Percentiles rank a stretch among this genome's conserved stretches.
These are phyloP conservation scores for Hemileccinum impolitum DNA, from an alignment of 768 basidiomycete species.

Conservation along the genomic window DNA sequence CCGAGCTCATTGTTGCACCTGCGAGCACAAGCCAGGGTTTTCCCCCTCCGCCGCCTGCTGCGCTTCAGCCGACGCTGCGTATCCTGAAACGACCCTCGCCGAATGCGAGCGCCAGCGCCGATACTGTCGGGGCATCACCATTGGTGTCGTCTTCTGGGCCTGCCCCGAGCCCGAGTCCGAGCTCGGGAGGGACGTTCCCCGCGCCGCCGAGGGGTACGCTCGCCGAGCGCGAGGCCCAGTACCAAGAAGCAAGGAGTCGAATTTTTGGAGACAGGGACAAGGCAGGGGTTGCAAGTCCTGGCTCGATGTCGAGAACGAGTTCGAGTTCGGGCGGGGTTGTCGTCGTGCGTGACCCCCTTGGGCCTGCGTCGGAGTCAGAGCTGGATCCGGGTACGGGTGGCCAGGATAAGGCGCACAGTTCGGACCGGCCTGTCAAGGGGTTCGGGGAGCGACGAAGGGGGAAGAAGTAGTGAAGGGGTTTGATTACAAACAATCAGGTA, in stretches of 20 bases:
- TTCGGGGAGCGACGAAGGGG: slow-evolving; percentile 25
- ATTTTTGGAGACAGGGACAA: slow-evolving; percentile 52
- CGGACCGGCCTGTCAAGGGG: slow-evolving; percentile 20
- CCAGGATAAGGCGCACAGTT: not conserved
- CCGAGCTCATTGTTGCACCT: slow-evolving; percentile 48
- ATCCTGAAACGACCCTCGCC: slow-evolving; percentile 69
- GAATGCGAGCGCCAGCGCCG: not conserved
- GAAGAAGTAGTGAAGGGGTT: slow-evolving; percentile 7
- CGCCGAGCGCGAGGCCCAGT: slow-evolving; percentile 67
- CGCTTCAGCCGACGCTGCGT: slow-evolving; percentile 59
- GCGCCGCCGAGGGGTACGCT: slow-evolving; percentile 34
- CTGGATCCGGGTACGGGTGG: not conserved
- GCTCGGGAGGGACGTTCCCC: slow-evolving; percentile 12
- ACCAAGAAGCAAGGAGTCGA: slow-evolving; percentile 68
- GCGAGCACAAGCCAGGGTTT: slow-evolving; percentile 37
- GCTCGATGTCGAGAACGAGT: not conserved
- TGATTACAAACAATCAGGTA: no score
- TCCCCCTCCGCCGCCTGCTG: slow-evolving; percentile 50
- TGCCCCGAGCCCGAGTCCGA: slow-evolving; percentile 10
- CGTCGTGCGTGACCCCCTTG: slow-evolving; percentile 33
- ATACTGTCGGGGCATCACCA: not conserved
- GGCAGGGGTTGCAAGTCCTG: not conserved
- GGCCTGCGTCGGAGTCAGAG: slow-evolving; percentile 20
- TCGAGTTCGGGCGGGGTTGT: slow-evolving; percentile 6
- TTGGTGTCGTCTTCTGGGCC: slow-evolving; percentile 11